Evolutionary conservation across 2,329 filamentous ascomycete species (phyloP).

Genomic region (Teratosphaeria nubilosa): DNA sequence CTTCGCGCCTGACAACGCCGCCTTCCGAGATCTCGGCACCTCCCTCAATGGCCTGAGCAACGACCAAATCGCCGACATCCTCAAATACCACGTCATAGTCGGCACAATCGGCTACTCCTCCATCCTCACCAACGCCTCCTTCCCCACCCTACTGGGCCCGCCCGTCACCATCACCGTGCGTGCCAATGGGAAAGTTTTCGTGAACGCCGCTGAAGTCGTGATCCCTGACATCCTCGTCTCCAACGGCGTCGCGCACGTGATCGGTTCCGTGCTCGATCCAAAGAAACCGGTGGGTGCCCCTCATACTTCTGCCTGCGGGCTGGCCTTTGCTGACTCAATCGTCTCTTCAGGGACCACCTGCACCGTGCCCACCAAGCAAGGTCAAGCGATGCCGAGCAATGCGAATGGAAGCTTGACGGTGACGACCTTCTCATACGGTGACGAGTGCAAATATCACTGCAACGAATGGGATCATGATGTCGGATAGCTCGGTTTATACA

Average conservation of each 20-base stretch:
- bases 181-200: conserved; percentile 27
- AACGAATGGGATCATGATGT: no score
- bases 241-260: conserved; percentile 41
- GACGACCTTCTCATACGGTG: no score
- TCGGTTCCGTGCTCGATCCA: conserved; percentile 48
- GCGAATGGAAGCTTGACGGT: no score
- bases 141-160: conserved; percentile 21
- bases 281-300: no score
- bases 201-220: conserved; percentile 35
- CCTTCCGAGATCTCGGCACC: conserved; percentile 49
- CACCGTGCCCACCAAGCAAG: no score
- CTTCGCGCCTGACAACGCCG: conserved; percentile 53
- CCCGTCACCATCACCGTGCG: conserved; percentile 30
- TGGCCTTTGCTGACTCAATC: no score
- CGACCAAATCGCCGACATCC: conserved; percentile 41
- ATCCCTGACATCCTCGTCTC: conserved; percentile 33
- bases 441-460: no score
- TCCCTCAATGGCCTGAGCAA: conserved; percentile 38
- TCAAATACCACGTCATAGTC: conserved; percentile 55
- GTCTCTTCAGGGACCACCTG: no score
- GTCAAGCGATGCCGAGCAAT: no score
- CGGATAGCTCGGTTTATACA: no score
- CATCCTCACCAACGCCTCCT: conserved; percentile 28
- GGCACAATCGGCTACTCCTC: conserved; percentile 45
- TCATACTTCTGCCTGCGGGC: no score